Base-by-base conservation (phyloP, 192 early-diverging fungal genomes). In the Rhizophagus clarus region DNA sequence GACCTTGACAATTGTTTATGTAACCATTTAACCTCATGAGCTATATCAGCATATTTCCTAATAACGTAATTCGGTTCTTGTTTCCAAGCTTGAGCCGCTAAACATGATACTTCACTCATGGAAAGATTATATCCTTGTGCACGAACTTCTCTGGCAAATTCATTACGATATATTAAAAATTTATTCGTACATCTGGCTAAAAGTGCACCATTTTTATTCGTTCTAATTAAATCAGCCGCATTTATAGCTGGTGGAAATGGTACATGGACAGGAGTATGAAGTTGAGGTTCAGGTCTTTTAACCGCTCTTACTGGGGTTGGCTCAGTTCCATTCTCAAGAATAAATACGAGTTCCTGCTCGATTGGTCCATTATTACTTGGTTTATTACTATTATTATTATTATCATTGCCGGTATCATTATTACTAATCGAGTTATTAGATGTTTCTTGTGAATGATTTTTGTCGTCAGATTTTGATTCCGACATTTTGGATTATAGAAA, bases 91-190 rank as follows among this genome's bases (percentile, higher is more conserved):
- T 51, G 61, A 63, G 77, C 77, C 6, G 77, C 77, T 28, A 79
- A 63, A 56, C 77, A 51, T 26, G 77, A 79, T 28, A 79, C 77
- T 68, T 79, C 61, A 10, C 77, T 61, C 77, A 79, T 79, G 1
- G 77, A 79, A 67, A 79, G 60, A n/a, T 79, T 79, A 56, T 79
- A 69, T 24, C 77, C 77, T 2, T 51, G 61, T 1, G 66, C 34
- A 49, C 61, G 24, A 32, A 79, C 37, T 67, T 79, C 61, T 69
- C 66, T 79, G 1, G 77, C 66, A 42, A 63, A 79, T 79, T 79
- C 61, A 63, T 79, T 79, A 79, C 77, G 77, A 79, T 79, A 79
- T 34, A 79, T 79, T 47, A 79, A 29, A 79, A 79, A 79, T 34
- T 79, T 79, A 37, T 79, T 79, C 7, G 66, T 79, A 63, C 77